Evolutionary conservation across 495 filamentous ascomycete genomes (phyloP).

Genomic region (Pyrenula aspistea): DNA sequence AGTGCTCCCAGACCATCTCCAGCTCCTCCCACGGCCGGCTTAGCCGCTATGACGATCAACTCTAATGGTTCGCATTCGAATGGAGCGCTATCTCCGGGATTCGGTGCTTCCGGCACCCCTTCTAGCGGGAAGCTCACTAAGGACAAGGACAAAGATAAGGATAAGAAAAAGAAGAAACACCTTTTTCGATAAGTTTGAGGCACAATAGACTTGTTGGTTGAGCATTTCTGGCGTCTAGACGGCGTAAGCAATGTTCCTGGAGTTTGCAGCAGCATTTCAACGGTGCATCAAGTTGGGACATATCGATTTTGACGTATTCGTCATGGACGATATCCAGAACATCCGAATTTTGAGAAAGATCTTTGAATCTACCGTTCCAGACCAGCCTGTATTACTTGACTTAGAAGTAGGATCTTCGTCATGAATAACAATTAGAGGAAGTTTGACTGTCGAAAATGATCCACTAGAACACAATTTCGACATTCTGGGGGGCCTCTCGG

Average conservation of each 20-base stretch:
- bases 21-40: conserved; percentile 41
- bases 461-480: too few relatives aligned
- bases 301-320: too few relatives aligned
- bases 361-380: too few relatives aligned
- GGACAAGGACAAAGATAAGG: conserved; percentile 35
- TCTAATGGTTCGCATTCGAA: conserved; percentile 19
- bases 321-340: too few relatives aligned
- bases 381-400: too few relatives aligned
- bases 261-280: neutral
- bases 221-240: neutral
- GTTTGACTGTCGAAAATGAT: too few relatives aligned
- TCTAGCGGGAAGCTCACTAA: conserved; percentile 34
- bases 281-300: too few relatives aligned
- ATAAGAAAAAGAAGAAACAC: conserved; percentile 65
- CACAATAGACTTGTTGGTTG: neutral
- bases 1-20: conserved; percentile 12
- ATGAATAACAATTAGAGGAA: too few relatives aligned
- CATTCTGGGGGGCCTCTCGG: too few relatives aligned
- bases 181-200: conserved; percentile 45
- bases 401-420: too few relatives aligned
- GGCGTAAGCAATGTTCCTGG: neutral
- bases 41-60: conserved; percentile 47
- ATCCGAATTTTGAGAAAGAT: conserved; percentile 33
- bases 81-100: conserved; percentile 15
- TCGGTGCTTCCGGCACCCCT: conserved; percentile 8